Percentiles rank a stretch among this genome's conserved stretches.
Conservation (phyloP, 2,329 filamentous ascomycete genomes). For the Cercospora berteroae region DNA sequence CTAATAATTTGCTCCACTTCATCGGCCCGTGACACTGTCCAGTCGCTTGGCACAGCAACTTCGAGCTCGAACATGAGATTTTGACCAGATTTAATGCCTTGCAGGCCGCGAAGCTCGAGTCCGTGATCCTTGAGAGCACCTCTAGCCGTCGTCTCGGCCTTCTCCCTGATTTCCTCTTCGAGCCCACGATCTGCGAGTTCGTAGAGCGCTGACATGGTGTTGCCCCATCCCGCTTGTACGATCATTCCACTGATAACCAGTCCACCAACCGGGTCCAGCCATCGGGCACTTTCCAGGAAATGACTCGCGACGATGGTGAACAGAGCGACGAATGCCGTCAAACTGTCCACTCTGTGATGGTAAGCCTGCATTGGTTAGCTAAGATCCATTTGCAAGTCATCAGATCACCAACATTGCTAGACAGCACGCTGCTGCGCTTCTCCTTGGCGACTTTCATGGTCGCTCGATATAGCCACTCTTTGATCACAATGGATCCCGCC, state of each 20-base stretch:
- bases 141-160: conserved; percentile 62
- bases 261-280: conserved; percentile 92
- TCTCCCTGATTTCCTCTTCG: conserved; percentile 75
- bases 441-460: conserved; percentile 97
- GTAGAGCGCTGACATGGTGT: conserved; percentile 76
- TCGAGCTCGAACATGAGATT: conserved; percentile 94
- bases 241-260: conserved; percentile 92
- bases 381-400: neutral
- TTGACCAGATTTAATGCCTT: conserved; percentile 91
- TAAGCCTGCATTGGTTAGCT: conserved; percentile 50
- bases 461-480: conserved; percentile 95
- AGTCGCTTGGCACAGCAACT: conserved; percentile 71
- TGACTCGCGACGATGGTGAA: conserved; percentile 87
- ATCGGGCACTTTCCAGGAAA: conserved; percentile 76
- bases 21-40: conserved; percentile 70
- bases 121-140: conserved; percentile 25
- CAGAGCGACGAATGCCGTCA: conserved; percentile 91
- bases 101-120: conserved; percentile 72
- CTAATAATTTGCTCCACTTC: conserved; percentile 73
- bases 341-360: conserved; percentile 92
- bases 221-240: conserved; percentile 81
- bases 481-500: conserved; percentile 81
- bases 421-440: conserved; percentile 91
- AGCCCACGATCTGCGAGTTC: conserved; percentile 91
- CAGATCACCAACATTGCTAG: conserved; percentile 66